These are phyloP conservation scores for Castanea sativa DNA, from an alignment of 306 rosid genomes.

Conservation along the genomic window DNA sequence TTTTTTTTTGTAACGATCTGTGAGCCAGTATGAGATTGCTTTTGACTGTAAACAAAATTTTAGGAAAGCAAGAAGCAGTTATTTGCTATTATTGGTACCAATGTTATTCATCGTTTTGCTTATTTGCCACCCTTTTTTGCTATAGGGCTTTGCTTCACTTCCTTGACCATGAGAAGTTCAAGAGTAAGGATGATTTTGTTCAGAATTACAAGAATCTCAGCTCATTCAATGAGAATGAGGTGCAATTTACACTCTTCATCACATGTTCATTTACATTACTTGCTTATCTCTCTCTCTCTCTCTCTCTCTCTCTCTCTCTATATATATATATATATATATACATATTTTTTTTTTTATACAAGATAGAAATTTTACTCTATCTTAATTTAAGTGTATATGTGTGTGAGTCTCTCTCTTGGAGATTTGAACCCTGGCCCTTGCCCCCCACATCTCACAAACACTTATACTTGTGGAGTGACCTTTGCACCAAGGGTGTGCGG, in stretches of 20 bases:
- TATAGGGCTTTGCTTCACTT: conserved; percentile 97
- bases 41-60: background rate
- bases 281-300: background rate
- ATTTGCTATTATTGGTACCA: background rate
- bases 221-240: conserved; percentile 97
- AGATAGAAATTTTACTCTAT: no score
- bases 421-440: accelerated
- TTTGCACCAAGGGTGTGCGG: no score
- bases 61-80: background rate
- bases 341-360: background rate
- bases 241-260: conserved; percentile 24
- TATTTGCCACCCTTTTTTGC: background rate
- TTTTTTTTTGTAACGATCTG: background rate
- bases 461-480: no score
- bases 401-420: no score
- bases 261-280: background rate
- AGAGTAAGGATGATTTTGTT: conserved; percentile 88
- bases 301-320: no score
- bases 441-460: no score
- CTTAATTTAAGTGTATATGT: no score
- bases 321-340: background rate
- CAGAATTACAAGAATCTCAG: conserved; percentile 97
- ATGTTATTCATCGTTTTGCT: background rate
- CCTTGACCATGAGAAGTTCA: conserved; percentile 86
- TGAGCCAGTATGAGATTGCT: background rate